Percentiles rank a stretch among this genome's conserved stretches.
These are phyloP conservation scores for Flaveria bidentis DNA, from an alignment of 129 eudicot species.

Conservation along the genomic window DNA sequence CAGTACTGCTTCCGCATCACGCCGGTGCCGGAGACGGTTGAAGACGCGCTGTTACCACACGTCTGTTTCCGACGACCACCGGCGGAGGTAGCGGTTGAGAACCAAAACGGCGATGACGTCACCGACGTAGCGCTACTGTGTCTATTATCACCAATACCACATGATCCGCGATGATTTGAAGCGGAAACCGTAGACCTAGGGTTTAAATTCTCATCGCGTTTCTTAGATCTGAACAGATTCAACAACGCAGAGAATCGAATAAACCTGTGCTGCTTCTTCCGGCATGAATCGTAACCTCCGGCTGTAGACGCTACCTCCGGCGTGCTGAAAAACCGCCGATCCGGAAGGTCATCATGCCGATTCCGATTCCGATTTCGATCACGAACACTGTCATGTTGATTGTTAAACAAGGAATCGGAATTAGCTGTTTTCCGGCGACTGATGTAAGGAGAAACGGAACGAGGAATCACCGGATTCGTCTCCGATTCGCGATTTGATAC, in stretches of 20 bases:
- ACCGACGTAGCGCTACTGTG: conserved; percentile 20
- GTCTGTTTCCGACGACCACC: conserved; percentile 46
- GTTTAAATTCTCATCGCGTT: conserved; percentile 19
- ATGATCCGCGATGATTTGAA: conserved; percentile 27
- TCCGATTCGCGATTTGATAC: conserved; percentile 19
- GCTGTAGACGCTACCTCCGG: conserved; percentile 56
- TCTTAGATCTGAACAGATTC: conserved; percentile 62
- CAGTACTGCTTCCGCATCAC: conserved; percentile 28
- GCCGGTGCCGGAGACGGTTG: conserved; percentile 1
- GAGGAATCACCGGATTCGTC: conserved; percentile 41
- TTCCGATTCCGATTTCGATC: neutral
- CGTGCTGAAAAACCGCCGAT: conserved; percentile 56
- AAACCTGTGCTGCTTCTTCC: conserved; percentile 28
- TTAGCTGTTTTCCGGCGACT: conserved; percentile 52
- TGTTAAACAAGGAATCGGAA: conserved; percentile 20
- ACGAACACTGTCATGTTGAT: conserved; percentile 5
- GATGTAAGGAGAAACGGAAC: conserved; percentile 77
- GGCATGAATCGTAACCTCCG: conserved; percentile 20
- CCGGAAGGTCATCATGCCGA: conserved; percentile 20
- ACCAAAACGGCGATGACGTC: conserved; percentile 59
- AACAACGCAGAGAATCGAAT: conserved; percentile 36
- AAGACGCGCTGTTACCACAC: conserved; percentile 28
- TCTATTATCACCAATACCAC: conserved; percentile 17
- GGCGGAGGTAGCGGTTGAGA: conserved; percentile 37
- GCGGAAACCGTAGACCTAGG: conserved; percentile 15